Percentiles rank a stretch among this genome's conserved stretches.
These are phyloP conservation scores for Tuber indicum DNA, from an alignment of 495 filamentous ascomycete genomes.

Conservation along the genomic window DNA sequence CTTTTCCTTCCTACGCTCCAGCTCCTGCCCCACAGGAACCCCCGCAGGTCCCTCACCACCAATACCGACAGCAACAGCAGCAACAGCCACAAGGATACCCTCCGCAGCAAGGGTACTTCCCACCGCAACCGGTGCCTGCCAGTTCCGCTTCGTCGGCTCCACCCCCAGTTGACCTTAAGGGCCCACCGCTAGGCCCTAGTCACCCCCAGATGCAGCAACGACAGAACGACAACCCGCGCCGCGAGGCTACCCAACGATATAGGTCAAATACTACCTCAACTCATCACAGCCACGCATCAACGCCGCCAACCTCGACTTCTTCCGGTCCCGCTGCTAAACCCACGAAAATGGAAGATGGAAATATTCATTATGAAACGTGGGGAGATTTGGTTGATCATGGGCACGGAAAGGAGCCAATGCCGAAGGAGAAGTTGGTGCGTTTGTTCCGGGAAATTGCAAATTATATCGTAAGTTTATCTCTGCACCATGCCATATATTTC, in stretches of 20 bases:
- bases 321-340: constrained; percentile 14
- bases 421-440: constrained; percentile 61
- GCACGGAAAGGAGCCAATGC: constrained; percentile 36
- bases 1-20: constrained; percentile 19
- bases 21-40: constrained; percentile 17
- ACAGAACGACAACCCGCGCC: constrained; percentile 17
- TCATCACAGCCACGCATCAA: constrained; percentile 16
- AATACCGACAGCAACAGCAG: constrained; percentile 25
- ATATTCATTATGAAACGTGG: constrained; percentile 27
- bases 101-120: constrained; percentile 21
- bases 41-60: constrained; percentile 26
- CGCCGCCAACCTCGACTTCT: constrained; percentile 22
- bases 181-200: constrained; percentile 10
- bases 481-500: constrained; percentile 5
- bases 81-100: constrained; percentile 20
- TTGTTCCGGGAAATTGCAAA: constrained; percentile 71
- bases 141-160: constrained; percentile 3
- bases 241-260: constrained; percentile 23
- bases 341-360: constrained; percentile 25
- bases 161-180: background rate
- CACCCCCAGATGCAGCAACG: constrained; percentile 24
- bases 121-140: constrained; percentile 11
- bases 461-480: constrained; percentile 57
- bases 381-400: constrained; percentile 35
- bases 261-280: constrained; percentile 20